Conservation (phyloP, 768 basidiomycete species). For the Mycena leptocephala region DNA sequence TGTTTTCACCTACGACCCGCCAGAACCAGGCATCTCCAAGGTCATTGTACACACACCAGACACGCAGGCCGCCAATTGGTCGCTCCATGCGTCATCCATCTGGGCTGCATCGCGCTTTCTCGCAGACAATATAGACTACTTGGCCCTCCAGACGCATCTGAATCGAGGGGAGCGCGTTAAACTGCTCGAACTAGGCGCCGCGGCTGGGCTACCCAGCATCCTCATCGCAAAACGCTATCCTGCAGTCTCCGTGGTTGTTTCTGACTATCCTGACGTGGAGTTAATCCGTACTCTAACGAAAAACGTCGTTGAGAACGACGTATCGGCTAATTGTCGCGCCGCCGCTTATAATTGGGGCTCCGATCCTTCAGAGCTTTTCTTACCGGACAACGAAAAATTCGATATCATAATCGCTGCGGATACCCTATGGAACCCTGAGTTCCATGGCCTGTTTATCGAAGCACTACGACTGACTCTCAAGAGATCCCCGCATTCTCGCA, state of each 20-base stretch:
- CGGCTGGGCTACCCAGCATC: slow-evolving; percentile 83
- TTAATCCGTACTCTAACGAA: slow-evolving; percentile 72
- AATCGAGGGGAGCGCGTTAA: slow-evolving; percentile 35
- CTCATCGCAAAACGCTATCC: slow-evolving; percentile 68
- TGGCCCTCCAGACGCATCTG: slow-evolving; percentile 51
- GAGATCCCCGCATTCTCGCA: slow-evolving; percentile 60
- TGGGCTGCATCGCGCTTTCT: slow-evolving; percentile 81
- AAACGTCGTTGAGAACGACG: slow-evolving; percentile 71
- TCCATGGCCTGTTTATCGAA: slow-evolving; percentile 69
- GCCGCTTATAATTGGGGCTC: slow-evolving; percentile 80
- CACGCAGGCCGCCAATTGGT: slow-evolving; percentile 80
- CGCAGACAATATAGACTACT: slow-evolving; percentile 73
- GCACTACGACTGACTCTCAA: slow-evolving; percentile 67
- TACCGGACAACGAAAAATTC: slow-evolving; percentile 56
- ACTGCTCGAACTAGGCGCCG: slow-evolving; percentile 84
- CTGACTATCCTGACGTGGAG: slow-evolving; percentile 81
- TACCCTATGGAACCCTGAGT: slow-evolving; percentile 82
- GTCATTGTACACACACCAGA: slow-evolving; percentile 75
- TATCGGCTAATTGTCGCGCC: slow-evolving; percentile 63
- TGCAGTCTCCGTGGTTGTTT: slow-evolving; percentile 63
- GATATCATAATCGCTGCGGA: slow-evolving; percentile 83
- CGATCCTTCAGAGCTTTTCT: slow-evolving; percentile 52
- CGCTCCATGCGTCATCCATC: slow-evolving; percentile 83
- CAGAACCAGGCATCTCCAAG: slow-evolving; percentile 33
- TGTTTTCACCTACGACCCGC: slow-evolving; percentile 62